Conservation (phyloP, 2,329 filamentous ascomycete species). For the Alternaria angustiovoidea region DNA sequence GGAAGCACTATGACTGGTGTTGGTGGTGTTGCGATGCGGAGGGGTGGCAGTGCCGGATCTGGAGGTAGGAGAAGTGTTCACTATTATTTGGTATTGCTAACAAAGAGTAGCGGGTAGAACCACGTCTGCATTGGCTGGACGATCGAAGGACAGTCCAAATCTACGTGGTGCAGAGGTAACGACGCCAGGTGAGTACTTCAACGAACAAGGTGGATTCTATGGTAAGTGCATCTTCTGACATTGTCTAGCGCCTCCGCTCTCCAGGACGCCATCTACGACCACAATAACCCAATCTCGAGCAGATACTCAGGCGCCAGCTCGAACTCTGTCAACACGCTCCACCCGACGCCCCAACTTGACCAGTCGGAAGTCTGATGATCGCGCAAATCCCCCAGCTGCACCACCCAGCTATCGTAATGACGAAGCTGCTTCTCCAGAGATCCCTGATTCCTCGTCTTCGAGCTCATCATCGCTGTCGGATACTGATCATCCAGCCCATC, state of each 20-base stretch:
- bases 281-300: slow-evolving; percentile 56
- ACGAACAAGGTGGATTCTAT: background rate
- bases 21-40: slow-evolving; percentile 59
- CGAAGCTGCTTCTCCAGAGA: slow-evolving; percentile 30
- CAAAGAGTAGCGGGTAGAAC: slow-evolving; percentile 48
- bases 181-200: slow-evolving; percentile 45
- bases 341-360: slow-evolving; percentile 31
- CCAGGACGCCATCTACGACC: slow-evolving; percentile 58
- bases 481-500: slow-evolving; percentile 48
- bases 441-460: slow-evolving; percentile 37
- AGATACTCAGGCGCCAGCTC: slow-evolving; percentile 32
- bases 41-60: slow-evolving; percentile 58
- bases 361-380: slow-evolving; percentile 29
- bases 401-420: slow-evolving; percentile 19
- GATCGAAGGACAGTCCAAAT: slow-evolving; percentile 64
- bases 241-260: slow-evolving; percentile 43
- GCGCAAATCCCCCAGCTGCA: slow-evolving; percentile 9
- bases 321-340: slow-evolving; percentile 38
- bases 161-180: slow-evolving; percentile 59
- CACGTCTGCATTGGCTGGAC: slow-evolving; percentile 65
- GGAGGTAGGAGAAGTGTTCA: slow-evolving; percentile 40
- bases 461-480: slow-evolving; percentile 48
- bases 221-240: slow-evolving; percentile 3
- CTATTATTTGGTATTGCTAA: slow-evolving; percentile 3
- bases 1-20: slow-evolving; percentile 54